These are phyloP conservation scores for Lanmaoa pseudosensibilis DNA, from an alignment of 768 basidiomycete species.

Conservation along the genomic window DNA sequence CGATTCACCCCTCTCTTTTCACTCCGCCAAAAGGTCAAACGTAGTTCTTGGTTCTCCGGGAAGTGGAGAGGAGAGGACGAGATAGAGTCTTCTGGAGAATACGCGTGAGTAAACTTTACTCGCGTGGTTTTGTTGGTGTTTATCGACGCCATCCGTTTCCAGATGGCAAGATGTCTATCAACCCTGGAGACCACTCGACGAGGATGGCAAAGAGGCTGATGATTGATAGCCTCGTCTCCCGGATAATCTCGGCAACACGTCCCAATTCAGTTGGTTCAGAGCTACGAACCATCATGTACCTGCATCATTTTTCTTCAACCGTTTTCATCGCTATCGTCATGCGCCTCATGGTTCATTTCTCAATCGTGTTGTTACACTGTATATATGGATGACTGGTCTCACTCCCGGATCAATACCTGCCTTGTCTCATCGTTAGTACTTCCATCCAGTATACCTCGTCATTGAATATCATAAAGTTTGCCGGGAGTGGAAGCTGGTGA, in stretches of 20 bases:
- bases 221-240: not conserved
- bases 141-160: not conserved
- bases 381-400: not conserved
- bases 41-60: not conserved
- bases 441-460: too few species aligned
- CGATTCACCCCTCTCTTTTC: constrained; percentile 12
- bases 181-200: constrained; percentile 23
- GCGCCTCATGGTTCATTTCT: too few species aligned
- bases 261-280: not conserved
- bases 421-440: not conserved
- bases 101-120: constrained; percentile 5
- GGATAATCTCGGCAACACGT: not conserved
- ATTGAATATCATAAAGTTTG: not conserved
- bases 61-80: constrained; percentile 2
- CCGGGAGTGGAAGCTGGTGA: not conserved
- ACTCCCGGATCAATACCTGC: not conserved
- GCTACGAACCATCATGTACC: not conserved
- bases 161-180: constrained; percentile 21
- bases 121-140: too few species aligned
- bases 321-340: too few species aligned
- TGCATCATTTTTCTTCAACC: not conserved
- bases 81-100: not conserved
- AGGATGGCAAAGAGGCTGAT: constrained; percentile 13
- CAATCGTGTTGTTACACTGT: not conserved
- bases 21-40: constrained; percentile 8